A percentile compares a stretch with the other conserved stretches of the same genome.
Evolutionary conservation across 768 basidiomycete genomes (phyloP).

Genomic region (Roridomyces roridus): DNA sequence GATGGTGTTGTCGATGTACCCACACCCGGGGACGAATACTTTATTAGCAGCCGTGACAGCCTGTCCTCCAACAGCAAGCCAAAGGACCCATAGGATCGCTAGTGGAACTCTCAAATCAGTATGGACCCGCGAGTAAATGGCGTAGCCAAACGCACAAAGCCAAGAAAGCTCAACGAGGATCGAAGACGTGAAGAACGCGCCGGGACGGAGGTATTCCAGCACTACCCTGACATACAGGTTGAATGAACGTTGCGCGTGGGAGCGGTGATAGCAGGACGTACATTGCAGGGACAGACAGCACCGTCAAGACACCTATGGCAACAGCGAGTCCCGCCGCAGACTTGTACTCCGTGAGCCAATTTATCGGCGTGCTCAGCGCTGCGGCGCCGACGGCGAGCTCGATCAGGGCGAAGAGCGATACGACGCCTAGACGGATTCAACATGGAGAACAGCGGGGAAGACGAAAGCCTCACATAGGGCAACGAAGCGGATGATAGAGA

Average conservation of each 20-base stretch:
- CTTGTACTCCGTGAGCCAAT: no score
- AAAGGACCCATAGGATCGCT: constrained; percentile 1
- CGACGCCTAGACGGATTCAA: no score
- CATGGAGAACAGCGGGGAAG: no score
- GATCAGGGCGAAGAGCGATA: no score
- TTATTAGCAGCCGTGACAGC: neutral
- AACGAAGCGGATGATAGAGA: no score
- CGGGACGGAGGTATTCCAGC: neutral
- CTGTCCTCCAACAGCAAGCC: neutral
- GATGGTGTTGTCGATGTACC: neutral
- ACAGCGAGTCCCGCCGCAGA: neutral
- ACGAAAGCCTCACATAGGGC: no score
- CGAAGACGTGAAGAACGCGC: neutral
- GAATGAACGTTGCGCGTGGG: neutral
- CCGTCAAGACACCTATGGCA: neutral
- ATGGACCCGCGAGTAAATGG: neutral
- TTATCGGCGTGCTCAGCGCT: no score
- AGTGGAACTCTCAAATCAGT: neutral
- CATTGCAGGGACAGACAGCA: constrained; percentile 1
- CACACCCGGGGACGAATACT: neutral
- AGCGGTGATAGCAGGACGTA: neutral
- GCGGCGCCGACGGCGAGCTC: no score
- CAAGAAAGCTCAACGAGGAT: neutral
- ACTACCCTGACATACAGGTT: neutral
- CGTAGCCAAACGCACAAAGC: neutral